A percentile compares a stretch with the other conserved stretches of the same genome.
These are phyloP conservation scores for Chrysosporium queenslandicum DNA, from an alignment of 2,329 filamentous ascomycete genomes.

Conservation along the genomic window DNA sequence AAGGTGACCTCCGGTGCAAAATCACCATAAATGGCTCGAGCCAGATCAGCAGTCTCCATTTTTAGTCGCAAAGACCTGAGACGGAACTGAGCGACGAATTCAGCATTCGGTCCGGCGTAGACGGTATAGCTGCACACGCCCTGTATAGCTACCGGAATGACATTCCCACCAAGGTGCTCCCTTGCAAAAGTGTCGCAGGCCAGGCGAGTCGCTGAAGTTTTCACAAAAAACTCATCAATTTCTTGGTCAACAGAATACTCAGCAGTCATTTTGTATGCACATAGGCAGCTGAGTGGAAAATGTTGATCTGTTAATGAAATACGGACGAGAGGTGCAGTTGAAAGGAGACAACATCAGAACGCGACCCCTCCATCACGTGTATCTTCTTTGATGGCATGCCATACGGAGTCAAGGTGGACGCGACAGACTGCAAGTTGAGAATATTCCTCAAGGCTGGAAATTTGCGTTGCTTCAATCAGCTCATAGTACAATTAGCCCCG, in stretches of 20 bases:
- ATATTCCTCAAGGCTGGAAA: too few species aligned
- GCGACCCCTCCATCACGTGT: too few species aligned
- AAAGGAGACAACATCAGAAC: too few species aligned
- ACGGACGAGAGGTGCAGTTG: too few species aligned
- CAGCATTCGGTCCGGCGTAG: slow-evolving; percentile 28
- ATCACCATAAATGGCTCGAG: slow-evolving; percentile 27
- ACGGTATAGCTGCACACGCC: slow-evolving; percentile 35
- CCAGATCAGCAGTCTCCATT: slow-evolving; percentile 25
- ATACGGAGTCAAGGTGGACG: too few species aligned
- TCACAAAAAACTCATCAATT: slow-evolving; percentile 3
- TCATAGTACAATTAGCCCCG: too few species aligned
- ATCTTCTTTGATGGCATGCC: too few species aligned
- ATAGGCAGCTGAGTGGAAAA: too few species aligned
- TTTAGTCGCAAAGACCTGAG: slow-evolving; percentile 29
- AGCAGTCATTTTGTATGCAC: too few species aligned
- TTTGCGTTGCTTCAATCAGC: too few species aligned
- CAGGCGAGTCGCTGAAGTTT: neutral
- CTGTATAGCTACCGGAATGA: slow-evolving; percentile 30
- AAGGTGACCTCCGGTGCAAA: slow-evolving; percentile 21
- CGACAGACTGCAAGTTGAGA: too few species aligned
- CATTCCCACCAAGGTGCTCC: slow-evolving; percentile 24
- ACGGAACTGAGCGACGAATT: slow-evolving; percentile 34
- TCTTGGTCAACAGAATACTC: slow-evolving; percentile 7
- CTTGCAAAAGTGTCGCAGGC: slow-evolving; percentile 18
- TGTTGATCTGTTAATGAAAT: too few species aligned